Conservation (phyloP, 768 basidiomycete genomes). For the Phanerodontia chrysosporium region DNA sequence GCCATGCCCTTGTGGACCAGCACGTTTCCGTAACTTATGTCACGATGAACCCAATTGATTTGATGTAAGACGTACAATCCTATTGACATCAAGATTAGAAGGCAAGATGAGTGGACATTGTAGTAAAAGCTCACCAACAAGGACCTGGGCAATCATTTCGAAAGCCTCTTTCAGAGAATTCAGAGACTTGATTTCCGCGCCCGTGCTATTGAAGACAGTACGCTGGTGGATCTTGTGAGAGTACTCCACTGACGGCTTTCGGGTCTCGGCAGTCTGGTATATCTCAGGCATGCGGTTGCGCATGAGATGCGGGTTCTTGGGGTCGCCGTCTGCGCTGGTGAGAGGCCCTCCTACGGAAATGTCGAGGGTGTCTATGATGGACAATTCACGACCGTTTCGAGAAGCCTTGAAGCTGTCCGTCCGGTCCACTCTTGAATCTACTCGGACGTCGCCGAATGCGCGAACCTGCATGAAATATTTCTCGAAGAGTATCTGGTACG, state of each 20-base stretch:
- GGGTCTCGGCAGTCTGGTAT: too few species aligned
- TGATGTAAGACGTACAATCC: not conserved
- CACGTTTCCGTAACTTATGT: conserved; percentile 2
- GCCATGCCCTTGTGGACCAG: not conserved
- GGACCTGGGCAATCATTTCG: not conserved
- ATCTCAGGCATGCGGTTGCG: too few species aligned
- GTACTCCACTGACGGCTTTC: not conserved
- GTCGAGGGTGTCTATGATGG: too few species aligned
- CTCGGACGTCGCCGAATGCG: not conserved
- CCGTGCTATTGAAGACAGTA: conserved; percentile 1
- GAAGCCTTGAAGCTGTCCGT: not conserved
- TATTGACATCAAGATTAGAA: not conserved
- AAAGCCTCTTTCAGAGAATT: not conserved
- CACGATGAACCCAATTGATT: not conserved
- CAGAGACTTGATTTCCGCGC: not conserved
- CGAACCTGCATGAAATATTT: too few species aligned
- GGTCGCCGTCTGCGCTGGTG: too few species aligned
- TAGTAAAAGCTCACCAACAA: not conserved
- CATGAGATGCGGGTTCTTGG: too few species aligned
- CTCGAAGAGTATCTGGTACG: not conserved
- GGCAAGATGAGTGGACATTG: not conserved
- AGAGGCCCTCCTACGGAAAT: too few species aligned
- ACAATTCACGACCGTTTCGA: too few species aligned
- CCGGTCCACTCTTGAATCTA: not conserved
- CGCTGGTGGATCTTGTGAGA: not conserved